These are phyloP conservation scores for Alternaria incomplexa DNA, from an alignment of 2,329 filamentous ascomycete genomes.

Conservation along the genomic window DNA sequence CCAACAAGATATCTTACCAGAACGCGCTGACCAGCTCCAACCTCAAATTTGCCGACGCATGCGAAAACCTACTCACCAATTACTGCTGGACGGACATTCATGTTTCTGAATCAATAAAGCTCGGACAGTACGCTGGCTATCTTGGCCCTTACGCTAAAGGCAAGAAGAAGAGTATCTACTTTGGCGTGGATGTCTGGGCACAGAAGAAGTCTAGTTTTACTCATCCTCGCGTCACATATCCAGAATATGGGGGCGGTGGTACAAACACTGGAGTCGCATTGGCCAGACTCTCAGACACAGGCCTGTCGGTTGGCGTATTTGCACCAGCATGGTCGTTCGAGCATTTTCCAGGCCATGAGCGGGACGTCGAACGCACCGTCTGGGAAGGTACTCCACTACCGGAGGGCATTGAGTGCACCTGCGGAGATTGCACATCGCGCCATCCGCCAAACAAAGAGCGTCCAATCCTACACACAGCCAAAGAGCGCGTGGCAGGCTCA, in stretches of 20 bases:
- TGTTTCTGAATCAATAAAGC: slow-evolving; percentile 28
- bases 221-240: slow-evolving; percentile 47
- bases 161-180: slow-evolving; percentile 38
- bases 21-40: slow-evolving; percentile 53
- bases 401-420: slow-evolving; percentile 39
- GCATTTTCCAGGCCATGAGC: slow-evolving; percentile 45
- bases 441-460: slow-evolving; percentile 30
- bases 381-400: slow-evolving; percentile 45
- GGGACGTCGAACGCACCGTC: slow-evolving; percentile 38
- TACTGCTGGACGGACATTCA: slow-evolving; percentile 51
- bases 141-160: neutral
- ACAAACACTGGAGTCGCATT: slow-evolving; percentile 52
- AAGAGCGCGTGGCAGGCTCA: slow-evolving; percentile 41
- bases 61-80: slow-evolving; percentile 53
- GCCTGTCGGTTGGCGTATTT: slow-evolving; percentile 52
- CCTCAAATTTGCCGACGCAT: slow-evolving; percentile 45
- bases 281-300: slow-evolving; percentile 41
- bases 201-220: slow-evolving; percentile 45
- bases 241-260: slow-evolving; percentile 47
- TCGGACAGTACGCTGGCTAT: slow-evolving; percentile 24
- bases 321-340: slow-evolving; percentile 57
- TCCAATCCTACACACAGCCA: slow-evolving; percentile 38
- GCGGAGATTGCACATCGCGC: slow-evolving; percentile 28
- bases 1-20: slow-evolving; percentile 53
- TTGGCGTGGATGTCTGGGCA: slow-evolving; percentile 56